A percentile compares a stretch with the other conserved stretches of the same genome.
Conservation (phyloP, 441 rosid genomes). For the Mallotus repandus region DNA sequence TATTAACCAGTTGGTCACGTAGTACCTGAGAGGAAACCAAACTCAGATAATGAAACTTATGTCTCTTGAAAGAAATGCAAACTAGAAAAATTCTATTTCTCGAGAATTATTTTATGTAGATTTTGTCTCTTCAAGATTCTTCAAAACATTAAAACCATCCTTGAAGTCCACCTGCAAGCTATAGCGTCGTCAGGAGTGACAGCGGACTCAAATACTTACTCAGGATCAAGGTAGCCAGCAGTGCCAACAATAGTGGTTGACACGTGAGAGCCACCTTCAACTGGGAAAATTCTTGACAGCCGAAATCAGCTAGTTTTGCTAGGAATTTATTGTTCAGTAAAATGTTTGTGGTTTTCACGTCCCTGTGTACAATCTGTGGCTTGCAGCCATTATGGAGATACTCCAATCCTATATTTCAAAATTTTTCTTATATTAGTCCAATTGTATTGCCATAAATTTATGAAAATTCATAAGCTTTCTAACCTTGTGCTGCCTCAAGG, state of each 20-base stretch:
- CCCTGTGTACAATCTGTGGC: slow-evolving; percentile 41
- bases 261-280: slow-evolving; percentile 26
- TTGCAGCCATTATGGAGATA: slow-evolving; percentile 41
- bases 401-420: slow-evolving; percentile 31
- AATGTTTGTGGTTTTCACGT: slow-evolving; percentile 44
- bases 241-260: slow-evolving; percentile 36
- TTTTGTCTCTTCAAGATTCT: too few relatives aligned
- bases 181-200: too few relatives aligned
- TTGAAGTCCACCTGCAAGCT: slow-evolving; percentile 39
- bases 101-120: too few relatives aligned
- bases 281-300: slow-evolving; percentile 32
- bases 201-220: slow-evolving; percentile 21
- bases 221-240: slow-evolving; percentile 42
- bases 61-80: too few relatives aligned
- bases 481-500: slow-evolving; percentile 43
- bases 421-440: too few relatives aligned
- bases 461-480: too few relatives aligned
- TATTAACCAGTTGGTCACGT: slow-evolving; percentile 27
- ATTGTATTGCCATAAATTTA: too few relatives aligned
- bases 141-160: slow-evolving; percentile 15
- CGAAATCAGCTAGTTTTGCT: slow-evolving; percentile 48
- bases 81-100: too few relatives aligned
- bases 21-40: slow-evolving; percentile 33
- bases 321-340: slow-evolving; percentile 29
- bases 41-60: neutral